Evolutionary conservation across 495 filamentous ascomycete species (phyloP), one percentile per base, ranked within the genome.

Genomic region (Apodospora peruviana): DNA sequence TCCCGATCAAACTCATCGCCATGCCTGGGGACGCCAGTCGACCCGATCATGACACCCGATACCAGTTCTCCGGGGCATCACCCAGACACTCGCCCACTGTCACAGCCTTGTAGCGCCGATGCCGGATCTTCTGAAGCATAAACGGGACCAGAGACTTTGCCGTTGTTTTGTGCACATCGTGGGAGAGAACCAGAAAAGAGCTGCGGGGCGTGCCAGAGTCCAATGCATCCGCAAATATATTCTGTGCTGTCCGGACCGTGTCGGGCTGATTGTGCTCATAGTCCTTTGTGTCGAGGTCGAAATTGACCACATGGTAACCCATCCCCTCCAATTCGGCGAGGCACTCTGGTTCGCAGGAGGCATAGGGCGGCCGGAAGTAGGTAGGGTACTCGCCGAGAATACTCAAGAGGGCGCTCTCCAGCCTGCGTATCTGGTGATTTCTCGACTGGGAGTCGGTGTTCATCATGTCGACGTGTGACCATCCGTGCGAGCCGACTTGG

Each of bases 31-130:
- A n/a, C n/a, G n/a, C n/a, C n/a, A n/a, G n/a, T n/a, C n/a, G n/a
- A n/a, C n/a, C n/a, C n/a, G 21, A 23, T 20, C 46, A 20, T 34
- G 46, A 41, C 22, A 48, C 22, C 21, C 3, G 21, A 9, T 84
- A 86, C 84, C 84, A 87, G 50, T 78, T 75, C 16, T 66, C 68
- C 10, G 60, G 52, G 0, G 81, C 69, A 51, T 85, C 80, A 1
- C 69, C 73, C 38, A 86, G 54, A 57, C 82, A 85, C 52, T 84
- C 77, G 0, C 82, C 83, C 40, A 84, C 70, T 21, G 78, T 78
- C 19, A 81, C 79, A 22, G 64, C 57, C 34, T 39, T 47, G 51
- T 62, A 66, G 1, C 70, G 70, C 19, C 40, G 29, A 3, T 49
- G 17, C 21, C 40, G 29, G 8, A 58, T 56, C 32, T 45, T 43